Conservation (phyloP, 768 basidiomycete species). For the Pleurotus tuoliensis region DNA sequence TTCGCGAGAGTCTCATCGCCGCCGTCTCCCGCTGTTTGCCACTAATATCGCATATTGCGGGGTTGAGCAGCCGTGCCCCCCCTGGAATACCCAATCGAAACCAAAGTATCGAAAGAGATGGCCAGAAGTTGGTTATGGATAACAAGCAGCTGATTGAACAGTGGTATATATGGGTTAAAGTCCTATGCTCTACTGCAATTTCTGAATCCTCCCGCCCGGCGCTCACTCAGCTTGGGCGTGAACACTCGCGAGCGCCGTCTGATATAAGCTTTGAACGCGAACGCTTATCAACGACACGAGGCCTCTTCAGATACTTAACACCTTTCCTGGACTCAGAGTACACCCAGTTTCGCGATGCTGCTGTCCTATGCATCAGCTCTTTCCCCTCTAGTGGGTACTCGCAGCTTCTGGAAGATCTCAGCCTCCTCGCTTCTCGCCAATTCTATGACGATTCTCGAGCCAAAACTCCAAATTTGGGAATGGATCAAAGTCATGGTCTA, state of each 20-base stretch:
- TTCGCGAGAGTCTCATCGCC: conserved; percentile 66
- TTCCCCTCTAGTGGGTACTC: conserved; percentile 77
- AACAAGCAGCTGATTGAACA: conserved; percentile 62
- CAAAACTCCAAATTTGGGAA: conserved; percentile 31
- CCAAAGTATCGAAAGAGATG: conserved; percentile 45
- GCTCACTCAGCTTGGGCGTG: conserved; percentile 52
- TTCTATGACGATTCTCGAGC: conserved; percentile 72
- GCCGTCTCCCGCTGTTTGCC: conserved; percentile 70
- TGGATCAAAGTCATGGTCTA: conserved; percentile 33
- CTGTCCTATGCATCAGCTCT: conserved; percentile 84
- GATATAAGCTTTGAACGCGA: conserved; percentile 78
- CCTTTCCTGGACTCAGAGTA: conserved; percentile 88
- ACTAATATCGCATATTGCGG: conserved; percentile 68
- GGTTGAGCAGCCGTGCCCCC: conserved; percentile 58
- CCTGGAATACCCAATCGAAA: conserved; percentile 38
- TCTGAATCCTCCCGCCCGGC: conserved; percentile 56
- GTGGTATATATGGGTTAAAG: conserved; percentile 82
- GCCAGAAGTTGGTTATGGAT: conserved; percentile 48
- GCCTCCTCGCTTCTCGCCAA: conserved; percentile 73
- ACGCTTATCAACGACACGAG: conserved; percentile 75
- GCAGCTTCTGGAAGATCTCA: conserved; percentile 80
- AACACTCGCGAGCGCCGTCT: conserved; percentile 67
- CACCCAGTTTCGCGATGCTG: conserved; percentile 77
- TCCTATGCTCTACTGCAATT: conserved; percentile 80
- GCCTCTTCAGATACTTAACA: conserved; percentile 79